phyloP scores from a whole-genome alignment of 805 yeast species.

The Kodamaea sagamina region DNA sequence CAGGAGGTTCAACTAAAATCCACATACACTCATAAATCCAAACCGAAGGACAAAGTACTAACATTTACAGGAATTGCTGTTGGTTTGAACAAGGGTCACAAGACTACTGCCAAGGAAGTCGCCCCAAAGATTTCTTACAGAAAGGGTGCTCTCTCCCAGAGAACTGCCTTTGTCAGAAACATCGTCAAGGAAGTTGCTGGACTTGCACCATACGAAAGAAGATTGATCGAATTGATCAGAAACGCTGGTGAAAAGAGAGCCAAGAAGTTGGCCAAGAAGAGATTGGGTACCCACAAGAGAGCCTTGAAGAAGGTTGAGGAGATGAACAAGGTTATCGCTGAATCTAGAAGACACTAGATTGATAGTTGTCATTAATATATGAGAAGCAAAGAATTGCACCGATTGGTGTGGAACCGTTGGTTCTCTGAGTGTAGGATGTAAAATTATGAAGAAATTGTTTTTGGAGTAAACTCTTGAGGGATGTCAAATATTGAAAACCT shows the following conservation, averaged over 20 bases:
- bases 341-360: slow-evolving; percentile 87
- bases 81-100: slow-evolving; percentile 99
- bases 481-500: too few species aligned
- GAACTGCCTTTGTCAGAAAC: slow-evolving; percentile 93
- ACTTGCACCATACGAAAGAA: slow-evolving; percentile 99
- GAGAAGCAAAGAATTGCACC: not conserved
- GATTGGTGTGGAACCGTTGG: not conserved
- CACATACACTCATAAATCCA: too few species aligned
- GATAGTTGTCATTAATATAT: slow-evolving; percentile 12
- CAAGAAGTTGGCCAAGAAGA: slow-evolving; percentile 99
- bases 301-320: slow-evolving; percentile 99
- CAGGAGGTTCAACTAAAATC: too few species aligned
- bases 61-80: slow-evolving; percentile 75
- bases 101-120: slow-evolving; percentile 78
- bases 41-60: slow-evolving; percentile 9
- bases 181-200: slow-evolving; percentile 97
- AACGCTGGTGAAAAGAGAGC: slow-evolving; percentile 99
- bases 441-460: too few species aligned
- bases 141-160: slow-evolving; percentile 95
- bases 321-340: slow-evolving; percentile 93
- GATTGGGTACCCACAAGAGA: slow-evolving; percentile 99
- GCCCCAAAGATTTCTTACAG: slow-evolving; percentile 82
- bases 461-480: too few species aligned
- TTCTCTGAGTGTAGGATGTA: too few species aligned
- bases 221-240: slow-evolving; percentile 98